Evolutionary conservation across 1,139 yeast genomes (phyloP).

Genomic region (Candida labiduridarum): DNA sequence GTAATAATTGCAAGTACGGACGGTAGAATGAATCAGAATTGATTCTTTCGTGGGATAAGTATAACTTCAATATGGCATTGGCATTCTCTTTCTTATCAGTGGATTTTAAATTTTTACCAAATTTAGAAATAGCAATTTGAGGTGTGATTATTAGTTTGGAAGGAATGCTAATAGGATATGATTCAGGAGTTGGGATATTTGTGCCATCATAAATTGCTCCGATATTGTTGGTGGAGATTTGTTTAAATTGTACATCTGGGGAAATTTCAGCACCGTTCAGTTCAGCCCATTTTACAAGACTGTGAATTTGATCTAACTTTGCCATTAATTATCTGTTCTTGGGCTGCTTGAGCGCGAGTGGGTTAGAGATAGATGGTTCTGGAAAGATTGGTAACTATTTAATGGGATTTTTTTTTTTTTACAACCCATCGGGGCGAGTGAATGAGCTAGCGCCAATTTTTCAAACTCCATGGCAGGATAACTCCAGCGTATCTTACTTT

Average conservation of each 20-base stretch:
- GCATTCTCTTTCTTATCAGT: conserved; percentile 28
- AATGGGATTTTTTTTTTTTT: not conserved
- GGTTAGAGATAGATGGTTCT: not conserved
- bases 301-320: conserved; percentile 8
- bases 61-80: conserved; percentile 51
- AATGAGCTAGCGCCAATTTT: not conserved
- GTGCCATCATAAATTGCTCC: conserved; percentile 35
- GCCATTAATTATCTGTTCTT: not conserved
- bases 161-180: conserved; percentile 36
- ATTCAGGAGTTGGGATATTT: conserved; percentile 11
- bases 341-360: not conserved
- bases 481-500: not conserved
- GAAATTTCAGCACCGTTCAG: conserved; percentile 49
- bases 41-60: conserved; percentile 41
- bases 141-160: conserved; percentile 41
- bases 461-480: not conserved
- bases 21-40: conserved; percentile 26
- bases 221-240: conserved; percentile 31
- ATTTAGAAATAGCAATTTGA: conserved; percentile 43
- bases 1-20: conserved; percentile 64
- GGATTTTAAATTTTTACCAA: conserved; percentile 25
- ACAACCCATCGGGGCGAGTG: not conserved
- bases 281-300: conserved; percentile 52
- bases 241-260: conserved; percentile 23
- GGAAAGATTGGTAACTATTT: not conserved